Evolutionary conservation across 1,139 yeast species (phyloP).

Genomic region (Blastobotrys ciferrii): DNA sequence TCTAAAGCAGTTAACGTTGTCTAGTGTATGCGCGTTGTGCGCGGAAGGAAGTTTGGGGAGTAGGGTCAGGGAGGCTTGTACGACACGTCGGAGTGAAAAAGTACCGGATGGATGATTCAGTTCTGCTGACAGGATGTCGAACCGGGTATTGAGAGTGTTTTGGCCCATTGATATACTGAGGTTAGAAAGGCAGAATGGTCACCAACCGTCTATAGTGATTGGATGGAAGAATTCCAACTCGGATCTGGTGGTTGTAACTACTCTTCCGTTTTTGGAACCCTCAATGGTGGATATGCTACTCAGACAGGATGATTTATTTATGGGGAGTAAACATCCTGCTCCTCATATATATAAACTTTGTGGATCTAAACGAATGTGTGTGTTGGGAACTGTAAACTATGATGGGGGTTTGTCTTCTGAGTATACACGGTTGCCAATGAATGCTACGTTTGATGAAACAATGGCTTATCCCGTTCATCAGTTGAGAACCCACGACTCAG

Average conservation of each 20-base stretch:
- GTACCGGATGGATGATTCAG: neutral
- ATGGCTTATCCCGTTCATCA: constrained; percentile 13
- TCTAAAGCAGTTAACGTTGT: no score
- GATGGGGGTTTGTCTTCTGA: neutral
- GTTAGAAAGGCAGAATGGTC: constrained; percentile 23
- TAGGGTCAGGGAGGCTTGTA: neutral
- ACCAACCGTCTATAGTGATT: constrained; percentile 31
- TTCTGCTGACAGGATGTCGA: neutral
- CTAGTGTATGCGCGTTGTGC: neutral
- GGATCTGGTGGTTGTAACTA: constrained; percentile 37
- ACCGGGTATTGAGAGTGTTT: constrained; percentile 31
- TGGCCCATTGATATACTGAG: constrained; percentile 39
- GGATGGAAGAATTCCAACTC: constrained; percentile 36
- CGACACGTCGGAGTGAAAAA: neutral
- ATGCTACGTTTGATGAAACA: constrained; percentile 10
- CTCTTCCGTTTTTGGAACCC: constrained; percentile 34
- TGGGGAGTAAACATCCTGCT: constrained; percentile 26
- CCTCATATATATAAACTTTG: constrained; percentile 31
- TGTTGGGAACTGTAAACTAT: constrained; percentile 31
- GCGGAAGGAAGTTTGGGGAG: neutral
- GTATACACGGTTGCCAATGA: constrained; percentile 6
- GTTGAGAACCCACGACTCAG: constrained; percentile 11
- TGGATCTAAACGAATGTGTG: constrained; percentile 30
- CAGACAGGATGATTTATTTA: constrained; percentile 29
- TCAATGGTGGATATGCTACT: constrained; percentile 30